phyloP scores from a whole-genome alignment of 352 stramenopile genomes.

The Blastocystis sp. region DNA sequence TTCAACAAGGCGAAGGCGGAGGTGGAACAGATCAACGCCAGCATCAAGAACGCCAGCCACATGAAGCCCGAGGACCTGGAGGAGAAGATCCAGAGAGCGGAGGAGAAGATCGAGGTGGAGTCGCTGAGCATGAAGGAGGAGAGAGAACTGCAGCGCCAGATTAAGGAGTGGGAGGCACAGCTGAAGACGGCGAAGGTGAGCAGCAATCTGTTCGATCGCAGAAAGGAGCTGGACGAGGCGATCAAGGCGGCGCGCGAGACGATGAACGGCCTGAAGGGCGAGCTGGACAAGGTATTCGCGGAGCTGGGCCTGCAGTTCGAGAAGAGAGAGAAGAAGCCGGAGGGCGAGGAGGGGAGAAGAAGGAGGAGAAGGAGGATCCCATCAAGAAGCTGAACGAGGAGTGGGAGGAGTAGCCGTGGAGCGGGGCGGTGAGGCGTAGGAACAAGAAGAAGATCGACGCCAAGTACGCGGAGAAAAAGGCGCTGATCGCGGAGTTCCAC shows the following conservation, averaged over 20 bases:
- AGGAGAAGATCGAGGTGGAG: slow-evolving; percentile 49
- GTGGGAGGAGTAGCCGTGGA: slow-evolving; percentile 1
- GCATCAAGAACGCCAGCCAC: neutral
- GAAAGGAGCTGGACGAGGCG: slow-evolving; percentile 24
- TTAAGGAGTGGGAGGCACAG: slow-evolving; percentile 19
- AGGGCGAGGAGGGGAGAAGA: slow-evolving; percentile 13
- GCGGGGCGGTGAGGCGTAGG: too few relatives aligned
- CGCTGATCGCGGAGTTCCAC: neutral
- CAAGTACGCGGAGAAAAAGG: slow-evolving; percentile 22
- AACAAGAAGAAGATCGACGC: slow-evolving; percentile 29
- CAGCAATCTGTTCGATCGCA: neutral
- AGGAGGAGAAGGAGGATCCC: slow-evolving; percentile 39
- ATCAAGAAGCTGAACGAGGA: slow-evolving; percentile 61
- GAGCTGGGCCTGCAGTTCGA: slow-evolving; percentile 14
- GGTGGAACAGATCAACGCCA: slow-evolving; percentile 19
- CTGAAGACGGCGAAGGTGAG: slow-evolving; percentile 5
- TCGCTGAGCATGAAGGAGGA: slow-evolving; percentile 48
- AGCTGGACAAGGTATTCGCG: slow-evolving; percentile 33
- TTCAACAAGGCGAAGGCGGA: neutral
- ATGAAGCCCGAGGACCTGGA: slow-evolving; percentile 29
- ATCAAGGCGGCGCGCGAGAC: slow-evolving; percentile 17
- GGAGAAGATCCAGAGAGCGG: slow-evolving; percentile 1
- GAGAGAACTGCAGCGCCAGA: slow-evolving; percentile 18
- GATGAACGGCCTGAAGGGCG: slow-evolving; percentile 6
- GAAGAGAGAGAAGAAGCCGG: neutral